These are phyloP conservation scores for Trametopsis cervina DNA, from an alignment of 768 basidiomycete species.

Conservation along the genomic window DNA sequence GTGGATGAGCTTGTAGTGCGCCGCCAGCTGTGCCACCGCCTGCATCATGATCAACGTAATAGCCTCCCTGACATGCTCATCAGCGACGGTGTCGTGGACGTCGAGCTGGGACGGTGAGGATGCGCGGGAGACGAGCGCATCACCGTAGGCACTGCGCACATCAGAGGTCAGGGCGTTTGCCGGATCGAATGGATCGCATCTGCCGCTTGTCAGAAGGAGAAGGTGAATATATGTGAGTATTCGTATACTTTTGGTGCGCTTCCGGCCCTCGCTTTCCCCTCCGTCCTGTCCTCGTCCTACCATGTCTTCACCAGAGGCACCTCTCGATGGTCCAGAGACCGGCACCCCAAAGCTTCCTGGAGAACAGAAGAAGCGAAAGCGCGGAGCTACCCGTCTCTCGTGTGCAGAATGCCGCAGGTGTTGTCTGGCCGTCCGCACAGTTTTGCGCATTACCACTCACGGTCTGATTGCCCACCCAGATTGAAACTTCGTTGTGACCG, in stretches of 20 bases:
- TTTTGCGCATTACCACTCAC: constrained; percentile 8
- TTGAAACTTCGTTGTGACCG: constrained; percentile 73
- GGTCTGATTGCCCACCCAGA: constrained; percentile 25
- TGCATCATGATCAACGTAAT: not conserved
- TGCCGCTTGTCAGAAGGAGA: constrained; percentile 6
- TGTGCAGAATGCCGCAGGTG: constrained; percentile 79
- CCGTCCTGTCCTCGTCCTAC: constrained; percentile 5
- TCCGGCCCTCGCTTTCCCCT: constrained; percentile 8
- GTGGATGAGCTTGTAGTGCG: too few species aligned
- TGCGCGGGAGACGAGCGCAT: not conserved
- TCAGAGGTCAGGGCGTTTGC: constrained; percentile 2
- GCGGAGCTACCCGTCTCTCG: constrained; percentile 66
- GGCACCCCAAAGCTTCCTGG: constrained; percentile 23
- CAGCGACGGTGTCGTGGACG: constrained; percentile 19
- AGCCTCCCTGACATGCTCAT: not conserved
- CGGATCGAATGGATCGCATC: constrained; percentile 7
- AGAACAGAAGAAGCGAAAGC: constrained; percentile 40
- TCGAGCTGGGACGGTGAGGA: not conserved
- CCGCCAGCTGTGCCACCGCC: too few species aligned
- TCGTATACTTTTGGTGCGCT: constrained; percentile 4
- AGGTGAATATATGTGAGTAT: not conserved
- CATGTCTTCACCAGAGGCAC: constrained; percentile 21
- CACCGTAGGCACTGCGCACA: not conserved
- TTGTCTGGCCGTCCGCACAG: constrained; percentile 9
- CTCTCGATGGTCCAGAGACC: constrained; percentile 18